phyloP scores from a whole-genome alignment of 2,329 filamentous ascomycete genomes.

The Beauveria asiatica region DNA sequence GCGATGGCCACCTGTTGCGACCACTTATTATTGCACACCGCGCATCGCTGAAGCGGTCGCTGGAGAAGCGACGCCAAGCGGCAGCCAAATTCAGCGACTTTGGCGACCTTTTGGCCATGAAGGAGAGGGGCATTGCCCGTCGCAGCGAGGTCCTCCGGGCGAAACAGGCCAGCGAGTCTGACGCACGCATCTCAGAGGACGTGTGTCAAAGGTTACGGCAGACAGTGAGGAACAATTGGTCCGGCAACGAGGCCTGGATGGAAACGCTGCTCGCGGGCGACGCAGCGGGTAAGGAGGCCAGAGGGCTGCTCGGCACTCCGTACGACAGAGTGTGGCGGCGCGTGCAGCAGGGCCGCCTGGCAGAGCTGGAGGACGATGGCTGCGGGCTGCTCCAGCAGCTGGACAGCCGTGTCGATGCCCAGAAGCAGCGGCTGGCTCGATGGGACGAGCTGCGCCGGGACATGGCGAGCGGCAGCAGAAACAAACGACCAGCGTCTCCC shows the following conservation, averaged over 20 bases:
- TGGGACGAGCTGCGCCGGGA: slow-evolving; percentile 62
- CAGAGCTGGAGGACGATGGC: slow-evolving; percentile 44
- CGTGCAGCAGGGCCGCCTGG: slow-evolving; percentile 50
- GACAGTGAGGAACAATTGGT: slow-evolving; percentile 64
- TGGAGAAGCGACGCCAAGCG: slow-evolving; percentile 52
- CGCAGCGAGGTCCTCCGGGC: slow-evolving; percentile 40
- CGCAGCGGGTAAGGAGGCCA: slow-evolving; percentile 38
- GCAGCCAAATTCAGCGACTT: slow-evolving; percentile 55
- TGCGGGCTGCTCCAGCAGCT: slow-evolving; percentile 60
- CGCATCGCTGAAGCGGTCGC: slow-evolving; percentile 49
- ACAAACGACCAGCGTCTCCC: slow-evolving; percentile 17
- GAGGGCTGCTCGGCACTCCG: slow-evolving; percentile 54
- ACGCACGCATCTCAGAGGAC: slow-evolving; percentile 31
- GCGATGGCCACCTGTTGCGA: slow-evolving; percentile 46
- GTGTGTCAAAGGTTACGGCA: slow-evolving; percentile 45
- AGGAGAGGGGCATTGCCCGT: slow-evolving; percentile 48
- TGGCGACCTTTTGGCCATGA: slow-evolving; percentile 52
- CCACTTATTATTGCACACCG: slow-evolving; percentile 67
- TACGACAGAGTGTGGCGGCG: slow-evolving; percentile 66
- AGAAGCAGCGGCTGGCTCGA: slow-evolving; percentile 58
- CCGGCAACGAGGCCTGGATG: slow-evolving; percentile 67
- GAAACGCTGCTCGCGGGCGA: slow-evolving; percentile 63
- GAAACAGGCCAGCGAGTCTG: slow-evolving; percentile 18
- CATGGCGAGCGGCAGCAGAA: slow-evolving; percentile 28
- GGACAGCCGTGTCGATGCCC: slow-evolving; percentile 56